Conservation (phyloP, 495 filamentous ascomycete species). For the Friedmanniomyces simplex region DNA sequence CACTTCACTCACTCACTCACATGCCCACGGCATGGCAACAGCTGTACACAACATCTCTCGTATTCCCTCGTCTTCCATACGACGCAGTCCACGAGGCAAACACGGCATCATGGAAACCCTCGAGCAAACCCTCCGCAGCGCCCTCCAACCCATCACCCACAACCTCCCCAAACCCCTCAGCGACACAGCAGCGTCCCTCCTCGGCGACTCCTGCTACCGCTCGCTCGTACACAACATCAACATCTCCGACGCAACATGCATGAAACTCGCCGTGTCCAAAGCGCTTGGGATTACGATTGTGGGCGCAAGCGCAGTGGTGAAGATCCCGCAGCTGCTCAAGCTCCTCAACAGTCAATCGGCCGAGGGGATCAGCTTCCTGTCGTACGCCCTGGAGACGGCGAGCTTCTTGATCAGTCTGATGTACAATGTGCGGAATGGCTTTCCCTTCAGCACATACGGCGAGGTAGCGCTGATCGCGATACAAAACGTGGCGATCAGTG, state of each 20-base stretch:
- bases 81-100: too few species aligned
- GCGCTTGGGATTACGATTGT: constrained; percentile 88
- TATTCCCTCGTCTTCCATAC: too few species aligned
- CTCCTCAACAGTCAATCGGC: constrained; percentile 14
- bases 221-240: constrained; percentile 72
- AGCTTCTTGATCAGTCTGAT: constrained; percentile 74
- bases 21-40: too few species aligned
- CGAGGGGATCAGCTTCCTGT: constrained; percentile 72
- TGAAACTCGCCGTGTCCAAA: constrained; percentile 83
- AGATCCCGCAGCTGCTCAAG: constrained; percentile 80
- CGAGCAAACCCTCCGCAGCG: constrained; percentile 46
- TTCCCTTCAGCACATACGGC: constrained; percentile 95
- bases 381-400: constrained; percentile 82
- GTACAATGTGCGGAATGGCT: constrained; percentile 81
- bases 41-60: too few species aligned
- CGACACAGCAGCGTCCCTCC: constrained; percentile 62
- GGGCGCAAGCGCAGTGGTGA: constrained; percentile 75
- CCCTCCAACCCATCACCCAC: constrained; percentile 65
- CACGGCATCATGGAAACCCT: constrained; percentile 26
- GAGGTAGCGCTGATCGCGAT: constrained; percentile 87
- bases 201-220: constrained; percentile 77
- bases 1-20: too few species aligned
- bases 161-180: constrained; percentile 69
- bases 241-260: constrained; percentile 56
- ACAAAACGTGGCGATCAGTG: constrained; percentile 81